Evolutionary conservation across 495 filamentous ascomycete genomes (phyloP), one percentile per base, ranked within the genome.

Genomic region (Lentithecium fluviatile): DNA sequence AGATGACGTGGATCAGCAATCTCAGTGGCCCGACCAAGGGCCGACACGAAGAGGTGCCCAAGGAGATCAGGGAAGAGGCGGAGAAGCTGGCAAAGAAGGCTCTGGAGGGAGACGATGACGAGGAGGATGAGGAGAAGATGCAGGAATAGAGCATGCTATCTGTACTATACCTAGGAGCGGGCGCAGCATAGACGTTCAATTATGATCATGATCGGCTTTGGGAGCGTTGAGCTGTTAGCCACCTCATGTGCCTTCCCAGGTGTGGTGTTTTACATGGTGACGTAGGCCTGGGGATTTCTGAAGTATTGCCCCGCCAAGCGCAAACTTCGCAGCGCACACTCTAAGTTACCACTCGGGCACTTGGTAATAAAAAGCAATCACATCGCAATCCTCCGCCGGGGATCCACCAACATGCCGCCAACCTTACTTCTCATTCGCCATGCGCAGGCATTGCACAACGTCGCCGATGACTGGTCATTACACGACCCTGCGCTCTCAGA

Each of bases 1-100:
- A 98, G 80, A 96, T 98, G 94, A 91, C 88, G 62, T 98, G 94
- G 94, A 86, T 97, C 66, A 95, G 89, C 74, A 83, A 81, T 20
- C 68, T 83, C 43, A 83, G 88, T 45, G 90, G 90, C 13, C 88
- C 90, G n/a, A 95, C 91, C 37, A 91, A 93, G 75, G 91, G 91
- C 50, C 84, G 82, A 60, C 94, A 98, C 70, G 83, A 90, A 74
- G 90, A 92, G 72, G 94, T 98, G 43, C 94, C 94, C 56, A 90
- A 88, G 77, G 87, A 87, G 55, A 74, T 97, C 40, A 77, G 87
- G 20, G 92, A 95, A 70, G 93, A 97, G 78, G 94, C 95, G 13
- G 92, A 97, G 79, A 83, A 56, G 56, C 62, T 75, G 68, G 75
- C 75, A 23, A 77, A 77, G 74, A 75, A 75, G 69, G 45, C 70